These are phyloP conservation scores for Tremellales sp. DNA, from an alignment of 1,284 basidiomycete species.

Conservation along the genomic window DNA sequence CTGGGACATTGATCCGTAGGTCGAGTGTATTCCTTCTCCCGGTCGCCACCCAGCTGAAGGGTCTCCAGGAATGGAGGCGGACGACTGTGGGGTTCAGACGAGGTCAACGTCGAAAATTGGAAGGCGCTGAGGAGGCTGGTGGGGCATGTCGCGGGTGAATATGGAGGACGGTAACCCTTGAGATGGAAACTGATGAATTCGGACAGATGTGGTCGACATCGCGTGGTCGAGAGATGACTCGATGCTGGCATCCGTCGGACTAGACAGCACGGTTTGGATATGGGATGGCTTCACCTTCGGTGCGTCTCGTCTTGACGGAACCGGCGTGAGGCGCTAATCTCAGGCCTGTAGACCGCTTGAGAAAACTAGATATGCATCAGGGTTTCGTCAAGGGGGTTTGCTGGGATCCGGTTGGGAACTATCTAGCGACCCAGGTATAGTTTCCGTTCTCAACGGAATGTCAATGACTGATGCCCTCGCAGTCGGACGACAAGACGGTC, in stretches of 20 bases:
- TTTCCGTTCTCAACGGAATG: not conserved
- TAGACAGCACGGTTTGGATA: constrained; percentile 86
- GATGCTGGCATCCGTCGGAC: constrained; percentile 88
- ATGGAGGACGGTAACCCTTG: not conserved
- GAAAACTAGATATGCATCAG: constrained; percentile 81
- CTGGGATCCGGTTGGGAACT: constrained; percentile 97
- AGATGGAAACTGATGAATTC: constrained; percentile 7
- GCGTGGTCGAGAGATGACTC: constrained; percentile 91
- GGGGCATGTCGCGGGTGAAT: constrained; percentile 83
- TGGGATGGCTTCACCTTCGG: constrained; percentile 89
- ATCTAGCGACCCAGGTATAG: constrained; percentile 70
- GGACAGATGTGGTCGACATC: constrained; percentile 84
- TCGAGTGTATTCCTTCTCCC: constrained; percentile 24
- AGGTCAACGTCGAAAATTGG: constrained; percentile 96
- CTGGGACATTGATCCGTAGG: constrained; percentile 94
- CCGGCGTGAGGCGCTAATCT: constrained; percentile 4
- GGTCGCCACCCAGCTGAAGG: constrained; percentile 2
- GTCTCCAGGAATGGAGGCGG: constrained; percentile 64
- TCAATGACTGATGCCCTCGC: too few species aligned
- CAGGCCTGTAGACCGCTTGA: constrained; percentile 61
- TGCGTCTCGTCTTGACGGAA: constrained; percentile 39
- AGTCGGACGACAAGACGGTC: constrained; percentile 92
- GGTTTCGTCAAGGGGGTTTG: constrained; percentile 98
- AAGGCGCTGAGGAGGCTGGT: constrained; percentile 85
- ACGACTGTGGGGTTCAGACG: constrained; percentile 85